Conservation (phyloP, 164 flowering plant genomes). For the Vitis rotundifolia region DNA sequence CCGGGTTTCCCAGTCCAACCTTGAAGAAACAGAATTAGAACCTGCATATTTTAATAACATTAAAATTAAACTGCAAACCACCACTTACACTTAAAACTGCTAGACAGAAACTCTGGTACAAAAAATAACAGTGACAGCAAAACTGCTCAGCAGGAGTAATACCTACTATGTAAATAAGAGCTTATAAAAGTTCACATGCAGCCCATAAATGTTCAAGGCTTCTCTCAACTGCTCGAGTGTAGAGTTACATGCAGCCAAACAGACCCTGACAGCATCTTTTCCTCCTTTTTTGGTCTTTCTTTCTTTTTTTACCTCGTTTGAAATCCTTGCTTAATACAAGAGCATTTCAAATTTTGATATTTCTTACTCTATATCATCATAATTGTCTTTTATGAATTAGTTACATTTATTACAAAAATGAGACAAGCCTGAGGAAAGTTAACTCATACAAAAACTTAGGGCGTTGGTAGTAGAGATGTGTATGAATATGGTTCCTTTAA, state of each 20-base stretch:
- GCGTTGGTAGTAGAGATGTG: not conserved
- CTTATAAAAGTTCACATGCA: not conserved
- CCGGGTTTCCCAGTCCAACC: constrained; percentile 89
- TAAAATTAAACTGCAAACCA: not conserved
- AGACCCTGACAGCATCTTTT: too few relatives aligned
- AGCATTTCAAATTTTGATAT: too few relatives aligned
- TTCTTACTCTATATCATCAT: too few relatives aligned
- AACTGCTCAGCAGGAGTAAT: not conserved
- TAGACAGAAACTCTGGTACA: not conserved
- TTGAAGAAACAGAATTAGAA: constrained; percentile 37
- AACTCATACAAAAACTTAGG: not conserved
- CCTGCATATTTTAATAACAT: constrained; percentile 36
- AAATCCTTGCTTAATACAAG: too few relatives aligned
- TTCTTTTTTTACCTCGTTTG: too few relatives aligned
- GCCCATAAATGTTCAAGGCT: not conserved
- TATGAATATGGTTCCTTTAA: not conserved
- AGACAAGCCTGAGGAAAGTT: not conserved
- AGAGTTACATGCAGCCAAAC: too few relatives aligned
- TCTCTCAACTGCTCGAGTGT: too few relatives aligned
- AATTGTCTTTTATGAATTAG: too few relatives aligned
- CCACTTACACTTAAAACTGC: not conserved
- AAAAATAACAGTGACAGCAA: not conserved
- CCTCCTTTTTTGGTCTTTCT: too few relatives aligned
- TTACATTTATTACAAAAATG: not conserved
- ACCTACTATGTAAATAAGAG: not conserved